These are phyloP conservation scores for Arthroderma sp. DNA, from an alignment of 2,329 filamentous ascomycete species.

Conservation along the genomic window DNA sequence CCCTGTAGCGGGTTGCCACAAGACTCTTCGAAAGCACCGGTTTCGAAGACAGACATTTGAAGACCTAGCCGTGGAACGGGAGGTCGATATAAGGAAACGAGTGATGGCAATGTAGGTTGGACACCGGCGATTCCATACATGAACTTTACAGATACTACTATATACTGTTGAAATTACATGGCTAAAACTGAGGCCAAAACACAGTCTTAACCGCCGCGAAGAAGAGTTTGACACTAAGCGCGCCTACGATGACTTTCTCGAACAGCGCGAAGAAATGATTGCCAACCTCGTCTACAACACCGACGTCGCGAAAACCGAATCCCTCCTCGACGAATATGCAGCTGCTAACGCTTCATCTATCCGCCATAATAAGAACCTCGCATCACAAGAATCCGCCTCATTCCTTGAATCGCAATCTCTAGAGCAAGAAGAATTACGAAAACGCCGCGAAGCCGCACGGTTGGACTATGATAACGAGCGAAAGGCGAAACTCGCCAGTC, in stretches of 20 bases:
- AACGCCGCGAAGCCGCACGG: slow-evolving; percentile 49
- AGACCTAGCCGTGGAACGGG: slow-evolving; percentile 75
- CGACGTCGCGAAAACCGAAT: slow-evolving; percentile 51
- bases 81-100: slow-evolving; percentile 77
- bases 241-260: slow-evolving; percentile 87
- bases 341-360: slow-evolving; percentile 53
- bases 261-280: slow-evolving; percentile 79
- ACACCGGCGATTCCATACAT: not conserved
- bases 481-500: slow-evolving; percentile 47
- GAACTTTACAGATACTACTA: not conserved
- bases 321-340: slow-evolving; percentile 55
- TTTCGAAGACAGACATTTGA: slow-evolving; percentile 85
- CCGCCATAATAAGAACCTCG: slow-evolving; percentile 35
- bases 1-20: slow-evolving; percentile 75
- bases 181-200: not conserved
- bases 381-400: slow-evolving; percentile 34
- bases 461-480: slow-evolving; percentile 60
- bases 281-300: slow-evolving; percentile 69
- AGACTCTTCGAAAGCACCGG: slow-evolving; percentile 69
- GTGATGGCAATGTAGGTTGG: slow-evolving; percentile 47
- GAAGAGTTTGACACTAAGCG: slow-evolving; percentile 78
- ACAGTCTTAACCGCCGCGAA: slow-evolving; percentile 69
- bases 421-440: slow-evolving; percentile 53
- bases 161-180: not conserved
- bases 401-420: slow-evolving; percentile 37